A percentile compares a stretch with the other conserved stretches of the same genome.
Conservation (phyloP, 2,329 filamentous ascomycete genomes). For the Penicillium olsonii region DNA sequence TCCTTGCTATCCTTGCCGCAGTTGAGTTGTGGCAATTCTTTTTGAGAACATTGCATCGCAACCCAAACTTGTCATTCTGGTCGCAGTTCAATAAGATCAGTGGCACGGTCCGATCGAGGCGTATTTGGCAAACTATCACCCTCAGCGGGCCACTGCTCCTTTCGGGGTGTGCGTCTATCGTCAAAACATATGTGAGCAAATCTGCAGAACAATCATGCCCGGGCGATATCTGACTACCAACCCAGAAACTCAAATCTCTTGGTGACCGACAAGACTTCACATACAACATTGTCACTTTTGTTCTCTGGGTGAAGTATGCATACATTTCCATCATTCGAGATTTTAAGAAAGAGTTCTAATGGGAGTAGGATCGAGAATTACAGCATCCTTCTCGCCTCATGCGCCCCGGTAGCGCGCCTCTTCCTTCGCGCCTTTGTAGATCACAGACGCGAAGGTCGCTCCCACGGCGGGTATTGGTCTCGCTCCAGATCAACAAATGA, state of each 20-base stretch:
- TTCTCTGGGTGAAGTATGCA: conserved; percentile 41
- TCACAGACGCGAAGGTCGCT: conserved; percentile 20
- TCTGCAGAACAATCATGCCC: too few species aligned
- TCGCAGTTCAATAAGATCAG: conserved; percentile 33
- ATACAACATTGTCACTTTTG: conserved; percentile 37
- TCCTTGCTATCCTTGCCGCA: conserved; percentile 32
- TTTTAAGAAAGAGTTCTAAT: neutral
- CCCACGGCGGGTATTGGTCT: conserved; percentile 24
- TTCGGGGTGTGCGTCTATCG: conserved; percentile 38
- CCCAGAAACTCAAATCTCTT: conserved; percentile 35
- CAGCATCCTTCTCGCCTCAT: conserved; percentile 38
- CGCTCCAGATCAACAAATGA: conserved; percentile 20
- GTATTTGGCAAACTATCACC: conserved; percentile 39
- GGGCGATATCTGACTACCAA: neutral
- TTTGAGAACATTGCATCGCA: conserved; percentile 28
- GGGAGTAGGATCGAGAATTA: conserved; percentile 38
- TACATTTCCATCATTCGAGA: neutral
- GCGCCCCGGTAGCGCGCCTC: conserved; percentile 36
- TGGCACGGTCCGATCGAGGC: conserved; percentile 30
- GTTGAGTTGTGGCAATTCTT: conserved; percentile 41
- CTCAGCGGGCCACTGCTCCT: conserved; percentile 37
- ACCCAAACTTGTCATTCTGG: conserved; percentile 28
- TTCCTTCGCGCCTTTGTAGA: conserved; percentile 34
- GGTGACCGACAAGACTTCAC: conserved; percentile 38
- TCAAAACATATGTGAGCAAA: conserved; percentile 38